Evolutionary conservation across 371 early-diverging fungal species (phyloP).

Genomic region (Circinella umbellata): DNA sequence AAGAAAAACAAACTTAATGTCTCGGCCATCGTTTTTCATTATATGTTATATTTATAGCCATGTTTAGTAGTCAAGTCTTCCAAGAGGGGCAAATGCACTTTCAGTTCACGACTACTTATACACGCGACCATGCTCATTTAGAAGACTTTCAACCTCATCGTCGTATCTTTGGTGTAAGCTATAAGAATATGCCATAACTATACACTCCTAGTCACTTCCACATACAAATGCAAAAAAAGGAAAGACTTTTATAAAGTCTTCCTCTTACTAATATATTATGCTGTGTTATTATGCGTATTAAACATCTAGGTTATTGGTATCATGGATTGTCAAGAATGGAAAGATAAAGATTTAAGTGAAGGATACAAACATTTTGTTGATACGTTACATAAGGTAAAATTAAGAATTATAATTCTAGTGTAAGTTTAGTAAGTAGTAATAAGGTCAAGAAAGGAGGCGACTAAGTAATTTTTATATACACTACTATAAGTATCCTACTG

Average conservation of each 20-base stretch:
- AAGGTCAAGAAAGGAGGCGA: not conserved
- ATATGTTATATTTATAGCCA: slow-evolving; percentile 30
- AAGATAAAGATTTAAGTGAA: slow-evolving; percentile 63
- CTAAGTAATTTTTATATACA: too few relatives aligned
- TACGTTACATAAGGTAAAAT: slow-evolving; percentile 62
- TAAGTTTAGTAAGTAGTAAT: not conserved
- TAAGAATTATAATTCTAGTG: not conserved
- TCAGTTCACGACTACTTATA: slow-evolving; percentile 74
- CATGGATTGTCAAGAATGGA: slow-evolving; percentile 81
- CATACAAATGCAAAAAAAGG: not conserved
- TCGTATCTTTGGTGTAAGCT: slow-evolving; percentile 75
- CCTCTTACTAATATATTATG: too few relatives aligned
- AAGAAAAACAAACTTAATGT: too few relatives aligned
- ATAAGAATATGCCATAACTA: not conserved
- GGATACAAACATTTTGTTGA: slow-evolving; percentile 67
- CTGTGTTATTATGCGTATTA: too few relatives aligned
- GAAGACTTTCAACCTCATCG: slow-evolving; percentile 83
- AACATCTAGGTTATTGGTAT: slow-evolving; percentile 76
- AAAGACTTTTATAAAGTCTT: not conserved
- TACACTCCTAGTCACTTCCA: not conserved
- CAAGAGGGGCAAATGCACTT: slow-evolving; percentile 82
- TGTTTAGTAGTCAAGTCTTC: slow-evolving; percentile 62
- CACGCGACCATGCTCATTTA: slow-evolving; percentile 61
- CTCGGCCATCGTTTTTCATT: too few relatives aligned
- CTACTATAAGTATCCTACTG: slow-evolving; percentile 67